Evolutionary conservation across 805 yeast genomes (phyloP).

Genomic region (Candida michaelii): DNA sequence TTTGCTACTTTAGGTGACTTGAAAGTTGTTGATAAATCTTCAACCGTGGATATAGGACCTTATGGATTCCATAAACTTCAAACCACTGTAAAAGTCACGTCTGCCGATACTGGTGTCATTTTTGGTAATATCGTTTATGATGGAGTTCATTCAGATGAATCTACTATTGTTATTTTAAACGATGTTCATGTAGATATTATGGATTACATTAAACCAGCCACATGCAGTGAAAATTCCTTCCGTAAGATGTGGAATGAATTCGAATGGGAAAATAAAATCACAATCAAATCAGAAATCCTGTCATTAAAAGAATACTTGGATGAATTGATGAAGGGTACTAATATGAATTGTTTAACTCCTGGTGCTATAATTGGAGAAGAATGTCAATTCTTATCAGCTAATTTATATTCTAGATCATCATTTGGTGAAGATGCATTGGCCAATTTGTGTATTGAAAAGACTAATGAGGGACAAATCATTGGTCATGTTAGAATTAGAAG

Average conservation of each 20-base stretch:
- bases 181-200: constrained; percentile 95
- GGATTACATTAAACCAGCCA: constrained; percentile 97
- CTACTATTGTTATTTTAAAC: constrained; percentile 84
- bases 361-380: constrained; percentile 88
- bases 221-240: constrained; percentile 83
- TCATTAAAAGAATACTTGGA: constrained; percentile 77
- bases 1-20: constrained; percentile 95
- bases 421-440: constrained; percentile 99
- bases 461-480: constrained; percentile 67
- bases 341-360: constrained; percentile 91
- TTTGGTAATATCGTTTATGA: constrained; percentile 97
- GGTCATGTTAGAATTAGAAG: constrained; percentile 97
- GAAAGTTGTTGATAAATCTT: constrained; percentile 89
- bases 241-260: constrained; percentile 99
- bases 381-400: constrained; percentile 91
- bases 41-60: constrained; percentile 90
- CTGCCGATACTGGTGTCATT: constrained; percentile 97
- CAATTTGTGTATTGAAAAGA: constrained; percentile 87
- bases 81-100: constrained; percentile 88
- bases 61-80: constrained; percentile 92
- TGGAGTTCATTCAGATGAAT: constrained; percentile 90
- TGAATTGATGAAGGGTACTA: constrained; percentile 75
- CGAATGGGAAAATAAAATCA: constrained; percentile 98
- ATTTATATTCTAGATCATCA: constrained; percentile 84
- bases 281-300: constrained; percentile 67